Conservation (phyloP, 305 asterid species). For the Ajuga reptans region DNA sequence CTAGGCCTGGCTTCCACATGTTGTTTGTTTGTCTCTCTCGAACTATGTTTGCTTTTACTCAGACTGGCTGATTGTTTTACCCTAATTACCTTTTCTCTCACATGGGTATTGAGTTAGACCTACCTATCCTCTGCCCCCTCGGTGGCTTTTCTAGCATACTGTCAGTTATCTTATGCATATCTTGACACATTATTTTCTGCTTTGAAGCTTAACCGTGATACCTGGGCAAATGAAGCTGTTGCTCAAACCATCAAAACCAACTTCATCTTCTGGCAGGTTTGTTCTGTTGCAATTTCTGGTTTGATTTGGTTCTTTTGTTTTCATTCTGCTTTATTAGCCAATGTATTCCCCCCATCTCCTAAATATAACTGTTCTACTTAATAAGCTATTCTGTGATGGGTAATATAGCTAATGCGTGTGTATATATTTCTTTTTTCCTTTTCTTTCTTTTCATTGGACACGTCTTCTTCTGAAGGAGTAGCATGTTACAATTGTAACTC, state of each 20-base stretch:
- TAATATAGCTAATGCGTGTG: neutral
- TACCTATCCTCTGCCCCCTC: neutral
- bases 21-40: neutral
- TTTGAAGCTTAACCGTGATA: conserved; percentile 90
- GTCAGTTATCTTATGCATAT: neutral
- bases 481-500: neutral
- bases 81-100: neutral
- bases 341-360: neutral
- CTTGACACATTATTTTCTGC: conserved; percentile 24
- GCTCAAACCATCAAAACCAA: conserved; percentile 83
- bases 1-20: neutral
- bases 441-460: neutral
- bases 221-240: conserved; percentile 97
- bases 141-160: neutral
- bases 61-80: neutral
- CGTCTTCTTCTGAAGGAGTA: neutral
- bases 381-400: neutral
- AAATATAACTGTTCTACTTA: neutral
- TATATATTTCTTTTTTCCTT: neutral
- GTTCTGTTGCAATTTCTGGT: conserved; percentile 9
- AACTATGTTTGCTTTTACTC: neutral
- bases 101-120: conserved; percentile 7
- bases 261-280: conserved; percentile 96
- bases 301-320: conserved; percentile 3
- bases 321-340: neutral